phyloP scores from a whole-genome alignment of 805 yeast species.

The Ogataea allantospora region DNA sequence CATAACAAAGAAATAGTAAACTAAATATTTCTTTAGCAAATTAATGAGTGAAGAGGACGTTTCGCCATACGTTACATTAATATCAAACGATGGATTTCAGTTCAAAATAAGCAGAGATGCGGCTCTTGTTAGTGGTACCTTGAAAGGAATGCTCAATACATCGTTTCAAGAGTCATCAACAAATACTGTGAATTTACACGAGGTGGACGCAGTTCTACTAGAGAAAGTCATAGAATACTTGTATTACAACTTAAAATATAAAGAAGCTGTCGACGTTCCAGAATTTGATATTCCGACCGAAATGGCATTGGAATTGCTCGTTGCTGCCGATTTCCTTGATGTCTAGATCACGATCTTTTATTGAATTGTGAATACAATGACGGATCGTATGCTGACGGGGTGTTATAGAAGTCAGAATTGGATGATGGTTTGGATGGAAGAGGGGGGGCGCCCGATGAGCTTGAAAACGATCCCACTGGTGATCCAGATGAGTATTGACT shows the following conservation, averaged over 20 bases:
- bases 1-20: constrained; percentile 2
- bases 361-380: constrained; percentile 41
- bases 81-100: constrained; percentile 69
- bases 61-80: constrained; percentile 53
- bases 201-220: constrained; percentile 68
- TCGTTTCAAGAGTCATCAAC: constrained; percentile 60
- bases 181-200: constrained; percentile 53
- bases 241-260: constrained; percentile 70
- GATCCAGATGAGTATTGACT: constrained; percentile 3
- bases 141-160: constrained; percentile 53
- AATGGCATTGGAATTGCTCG: constrained; percentile 84
- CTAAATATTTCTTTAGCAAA: constrained; percentile 21
- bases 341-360: constrained; percentile 36
- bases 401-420: constrained; percentile 41
- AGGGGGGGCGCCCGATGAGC: constrained; percentile 24
- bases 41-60: constrained; percentile 20
- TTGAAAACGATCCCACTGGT: constrained; percentile 4
- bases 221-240: constrained; percentile 84
- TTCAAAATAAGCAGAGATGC: constrained; percentile 67
- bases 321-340: constrained; percentile 89
- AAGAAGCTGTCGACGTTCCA: constrained; percentile 64
- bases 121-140: constrained; percentile 69
- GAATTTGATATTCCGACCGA: constrained; percentile 92
- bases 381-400: constrained; percentile 51
- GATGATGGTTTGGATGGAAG: constrained; percentile 28